Base-by-base conservation (phyloP, 805 yeast species). In the Saturnispora ahearnii region DNA sequence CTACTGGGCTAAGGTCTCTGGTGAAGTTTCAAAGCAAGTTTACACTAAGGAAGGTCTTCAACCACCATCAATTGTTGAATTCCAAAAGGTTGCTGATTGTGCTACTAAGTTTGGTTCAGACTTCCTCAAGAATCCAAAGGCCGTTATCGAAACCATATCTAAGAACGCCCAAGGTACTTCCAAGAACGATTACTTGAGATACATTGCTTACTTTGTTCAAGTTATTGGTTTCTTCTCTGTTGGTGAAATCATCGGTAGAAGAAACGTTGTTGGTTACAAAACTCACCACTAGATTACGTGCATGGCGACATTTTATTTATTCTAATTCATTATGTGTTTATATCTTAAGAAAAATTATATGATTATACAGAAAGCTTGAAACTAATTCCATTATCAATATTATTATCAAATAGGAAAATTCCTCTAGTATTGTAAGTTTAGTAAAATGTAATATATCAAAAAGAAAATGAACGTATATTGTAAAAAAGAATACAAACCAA, bases 181-280 rank as follows among this genome's bases (percentile, higher is more conserved):
- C 66, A 81, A 76, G 67, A 81, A 77, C 58, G 74, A 76, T 62
- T 74, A 71, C 57, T 68, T 80, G 60, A 81, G 78, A 70, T 85
- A 77, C 66, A 83, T 84, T 60, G 83, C 90, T 36, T 81, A 79
- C 70, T 82, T 81, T 58, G 71, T 89, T 59, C 99, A 93, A 73
- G 71, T 91, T 50, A 73, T 87, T 57, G 99, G 97, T 56, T 77
- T 90, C 67, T 93, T 89, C 72, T 81, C 97, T 28, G 76, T 91
- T 44, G 99, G 99, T 66, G 99, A 93, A 77, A 81, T 90, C 59
- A 77, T 93, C 63, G 99, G 99, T 64, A 88, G 98, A 77, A 85
- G 98, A 76, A 81, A 86, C 63, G 61, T 93, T 53, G 86, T 89
- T 63, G 96, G 97, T 59, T 91, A 93, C 77, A 86, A 87, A 63